Evolutionary conservation across 176 grass and related monocot genomes (phyloP).

Genomic region (Luzula sylvatica): DNA sequence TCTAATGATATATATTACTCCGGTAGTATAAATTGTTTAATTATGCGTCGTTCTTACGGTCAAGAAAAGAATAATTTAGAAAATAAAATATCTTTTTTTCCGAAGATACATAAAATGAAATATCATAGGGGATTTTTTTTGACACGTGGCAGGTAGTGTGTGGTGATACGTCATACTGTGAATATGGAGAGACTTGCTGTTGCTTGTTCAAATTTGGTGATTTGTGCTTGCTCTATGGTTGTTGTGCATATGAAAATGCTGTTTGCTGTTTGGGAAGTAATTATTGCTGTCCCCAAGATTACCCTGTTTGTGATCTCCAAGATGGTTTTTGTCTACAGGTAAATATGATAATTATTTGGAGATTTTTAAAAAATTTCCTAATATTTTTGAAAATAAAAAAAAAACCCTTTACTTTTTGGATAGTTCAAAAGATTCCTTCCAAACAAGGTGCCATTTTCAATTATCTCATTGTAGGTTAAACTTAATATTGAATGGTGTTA

Average conservation of each 20-base stretch:
- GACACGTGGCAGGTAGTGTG: conserved; percentile 15
- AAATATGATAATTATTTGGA: background rate
- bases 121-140: conserved; percentile 4
- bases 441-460: too few relatives aligned
- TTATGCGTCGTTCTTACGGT: background rate
- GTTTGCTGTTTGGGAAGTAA: conserved; percentile 31
- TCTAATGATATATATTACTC: background rate
- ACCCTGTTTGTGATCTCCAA: conserved; percentile 36
- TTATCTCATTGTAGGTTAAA: too few relatives aligned
- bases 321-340: conserved; percentile 35
- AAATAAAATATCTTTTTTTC: background rate
- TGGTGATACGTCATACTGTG: conserved; percentile 33
- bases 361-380: background rate
- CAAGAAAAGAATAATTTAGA: background rate
- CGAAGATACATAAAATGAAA: background rate
- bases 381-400: too few relatives aligned
- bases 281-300: conserved; percentile 43
- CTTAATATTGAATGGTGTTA: too few relatives aligned
- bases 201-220: conserved; percentile 28
- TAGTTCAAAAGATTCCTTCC: too few relatives aligned
- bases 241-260: conserved; percentile 38
- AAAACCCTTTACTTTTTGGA: too few relatives aligned
- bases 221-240: conserved; percentile 32
- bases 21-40: too few relatives aligned
- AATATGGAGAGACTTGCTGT: conserved; percentile 36